Evolutionary conservation across 306 rosid genomes (phyloP), one percentile per base, ranked within the genome.

Genomic region (Malus asiatica): DNA sequence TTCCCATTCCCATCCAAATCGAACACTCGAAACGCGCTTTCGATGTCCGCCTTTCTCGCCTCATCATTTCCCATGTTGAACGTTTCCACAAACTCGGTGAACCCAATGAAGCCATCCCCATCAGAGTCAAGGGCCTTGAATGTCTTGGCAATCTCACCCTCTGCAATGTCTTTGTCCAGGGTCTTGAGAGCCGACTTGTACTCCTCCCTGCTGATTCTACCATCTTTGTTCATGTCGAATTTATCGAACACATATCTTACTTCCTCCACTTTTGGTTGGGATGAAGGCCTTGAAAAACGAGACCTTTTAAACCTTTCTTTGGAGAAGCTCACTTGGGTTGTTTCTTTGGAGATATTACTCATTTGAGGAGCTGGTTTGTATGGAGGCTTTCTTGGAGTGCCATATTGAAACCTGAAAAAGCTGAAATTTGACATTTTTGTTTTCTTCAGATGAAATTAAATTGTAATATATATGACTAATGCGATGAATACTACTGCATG

Each of bases 1-100:
- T 84, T 88, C 45, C 98, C 97, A 78, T 93, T 89, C 25, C 93
- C 90, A n/a, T 93, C 83, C 79, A 88, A 70, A 87, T 93, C 98
- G 20, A 87, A 93, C 22, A 87, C 79, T 72, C 86, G 81, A 66
- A 93, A 93, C 2, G 97, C 93, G 25, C 84, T 88, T 53, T 84
- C 70, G 19, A 93, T 72, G 59, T 93, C 96, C 0, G 55, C 71
- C 4, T 84, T 88, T 16, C 63, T 87, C 1, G 75, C 66, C 71
- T 68, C 79, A 6, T 83, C 90, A 14, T 83, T 85, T 27, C 78
- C 89, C 73, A 76, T 76, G 30, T 75, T 83, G 75, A 83, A 87
- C 78, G 91, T 78, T 33, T 82, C 92, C 84, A 74, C 75, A 64
- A 91, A 89, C 90, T 93, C 96, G 30, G 81, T 84, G 62, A 85